phyloP scores from a whole-genome alignment of 225 moss, liverwort and hornwort species.

The Rhytidiadelphus loreus region DNA sequence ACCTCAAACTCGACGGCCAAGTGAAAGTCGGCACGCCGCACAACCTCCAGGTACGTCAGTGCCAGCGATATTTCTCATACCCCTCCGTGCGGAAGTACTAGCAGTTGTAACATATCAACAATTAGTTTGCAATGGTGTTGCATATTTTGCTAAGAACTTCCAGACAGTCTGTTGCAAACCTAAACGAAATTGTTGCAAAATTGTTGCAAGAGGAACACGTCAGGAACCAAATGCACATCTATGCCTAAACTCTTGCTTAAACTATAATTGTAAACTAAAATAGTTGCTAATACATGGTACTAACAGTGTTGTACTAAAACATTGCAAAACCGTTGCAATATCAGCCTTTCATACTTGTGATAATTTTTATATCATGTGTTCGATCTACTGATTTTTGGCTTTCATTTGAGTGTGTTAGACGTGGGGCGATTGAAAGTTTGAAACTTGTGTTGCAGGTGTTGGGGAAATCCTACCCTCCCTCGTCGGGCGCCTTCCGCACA shows the following conservation, averaged over 20 bases:
- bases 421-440: background rate
- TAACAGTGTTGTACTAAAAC: too few species aligned
- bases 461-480: slow-evolving; percentile 51
- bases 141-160: background rate
- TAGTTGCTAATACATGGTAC: background rate
- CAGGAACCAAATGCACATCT: background rate
- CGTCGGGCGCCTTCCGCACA: slow-evolving; percentile 30
- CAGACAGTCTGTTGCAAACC: background rate
- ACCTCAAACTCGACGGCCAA: slow-evolving; percentile 44
- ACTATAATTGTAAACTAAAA: background rate
- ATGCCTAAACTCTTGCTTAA: background rate
- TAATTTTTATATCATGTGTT: background rate
- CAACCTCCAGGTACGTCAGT: slow-evolving; percentile 8
- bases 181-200: background rate
- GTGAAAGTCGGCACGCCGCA: slow-evolving; percentile 65
- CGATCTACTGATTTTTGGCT: background rate
- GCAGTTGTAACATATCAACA: background rate
- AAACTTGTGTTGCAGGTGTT: slow-evolving; percentile 5
- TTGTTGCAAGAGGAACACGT: background rate
- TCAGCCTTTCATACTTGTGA: background rate
- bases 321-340: background rate
- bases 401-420: background rate
- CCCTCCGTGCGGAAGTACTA: background rate
- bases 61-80: too few species aligned
- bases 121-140: too few species aligned